Base-by-base conservation (phyloP, 768 basidiomycete genomes). In the Serendipita sp. region DNA sequence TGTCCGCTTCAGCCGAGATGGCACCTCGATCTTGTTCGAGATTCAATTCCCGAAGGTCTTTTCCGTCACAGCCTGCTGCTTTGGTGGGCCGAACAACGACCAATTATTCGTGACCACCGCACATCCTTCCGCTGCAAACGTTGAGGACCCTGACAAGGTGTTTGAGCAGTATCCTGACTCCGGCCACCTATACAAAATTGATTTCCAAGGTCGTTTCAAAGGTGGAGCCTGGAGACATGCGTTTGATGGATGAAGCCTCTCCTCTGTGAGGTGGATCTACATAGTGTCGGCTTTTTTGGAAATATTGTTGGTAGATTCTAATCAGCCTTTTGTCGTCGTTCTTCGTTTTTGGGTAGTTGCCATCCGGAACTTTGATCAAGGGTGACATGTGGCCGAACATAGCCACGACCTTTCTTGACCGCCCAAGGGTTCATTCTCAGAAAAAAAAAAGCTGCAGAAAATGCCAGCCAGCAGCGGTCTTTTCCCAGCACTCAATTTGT, bases 11-110 rank as follows among this genome's bases (percentile, higher is more conserved):
- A 77, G 76, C 32, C 72, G 72, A 34, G 75, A 79, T n/a, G 86
- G 86, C 3, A 69, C 70, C 30, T 44, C 44, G 10, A 74, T 84
- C 18, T 83, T 85, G 69, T 71, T 81, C 8, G 79, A 83, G 69
- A 76, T 87, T 45, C 56, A 75, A 16, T 83, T 87, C 68, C 84
- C 85, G 28, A 81, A 77, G n/a, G 86, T 77, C 3, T 73, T 83
- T 66, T 81, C 84, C 64, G 76, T 86, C 44, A 87, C 86, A 3
- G 78, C 84, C 10, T 86, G 85, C 67, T 83, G 82, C 69, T 87
- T 87, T 70, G 86, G 85, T 73, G 85, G 85, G 28, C 78, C 78
- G 15, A 75, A 81, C 47, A 77, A 84, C 47, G 85, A 86, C 70
- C 80, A 83, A 68, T 71, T 87, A 46, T 87, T 81, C 68, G 80